These are phyloP conservation scores for Aureobasidium sp. DNA, from an alignment of 2,329 filamentous ascomycete species.

Conservation along the genomic window DNA sequence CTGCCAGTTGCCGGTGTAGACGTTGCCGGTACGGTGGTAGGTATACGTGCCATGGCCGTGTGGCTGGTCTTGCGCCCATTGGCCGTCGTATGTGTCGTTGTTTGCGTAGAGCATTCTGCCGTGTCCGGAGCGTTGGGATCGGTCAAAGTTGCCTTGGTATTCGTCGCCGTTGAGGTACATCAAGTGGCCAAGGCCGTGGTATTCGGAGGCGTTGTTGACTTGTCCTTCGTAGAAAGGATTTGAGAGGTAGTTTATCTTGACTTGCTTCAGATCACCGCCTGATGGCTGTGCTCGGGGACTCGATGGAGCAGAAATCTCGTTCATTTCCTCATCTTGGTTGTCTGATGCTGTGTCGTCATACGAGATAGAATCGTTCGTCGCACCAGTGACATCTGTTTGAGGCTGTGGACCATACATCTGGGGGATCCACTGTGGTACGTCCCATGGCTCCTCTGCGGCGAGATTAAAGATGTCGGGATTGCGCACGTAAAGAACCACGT, in stretches of 20 bases:
- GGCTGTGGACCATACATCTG: conserved; percentile 21
- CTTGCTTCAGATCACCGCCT: conserved; percentile 20
- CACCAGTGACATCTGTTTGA: background rate
- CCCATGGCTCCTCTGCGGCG: conserved; percentile 33
- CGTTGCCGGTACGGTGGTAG: conserved; percentile 52
- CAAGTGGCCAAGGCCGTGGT: conserved; percentile 49
- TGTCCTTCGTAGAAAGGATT: conserved; percentile 51
- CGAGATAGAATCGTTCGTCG: background rate
- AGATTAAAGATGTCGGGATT: conserved; percentile 33
- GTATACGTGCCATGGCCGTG: conserved; percentile 53
- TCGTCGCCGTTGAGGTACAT: conserved; percentile 49
- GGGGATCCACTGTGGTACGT: conserved; percentile 35
- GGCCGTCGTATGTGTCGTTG: conserved; percentile 52
- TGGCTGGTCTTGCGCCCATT: conserved; percentile 58
- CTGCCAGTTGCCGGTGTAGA: conserved; percentile 55
- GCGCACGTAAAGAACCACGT: conserved; percentile 51
- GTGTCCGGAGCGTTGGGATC: conserved; percentile 47
- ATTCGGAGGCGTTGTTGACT: conserved; percentile 37
- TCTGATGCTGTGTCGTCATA: background rate
- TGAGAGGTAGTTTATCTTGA: conserved; percentile 48
- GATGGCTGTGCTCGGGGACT: background rate
- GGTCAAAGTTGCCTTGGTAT: conserved; percentile 50
- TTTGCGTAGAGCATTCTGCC: conserved; percentile 55
- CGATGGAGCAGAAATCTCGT: conserved; percentile 18
- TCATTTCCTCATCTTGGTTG: conserved; percentile 28